Evolutionary conservation across 1,139 yeast species (phyloP).

Genomic region (Blastobotrys persicus): DNA sequence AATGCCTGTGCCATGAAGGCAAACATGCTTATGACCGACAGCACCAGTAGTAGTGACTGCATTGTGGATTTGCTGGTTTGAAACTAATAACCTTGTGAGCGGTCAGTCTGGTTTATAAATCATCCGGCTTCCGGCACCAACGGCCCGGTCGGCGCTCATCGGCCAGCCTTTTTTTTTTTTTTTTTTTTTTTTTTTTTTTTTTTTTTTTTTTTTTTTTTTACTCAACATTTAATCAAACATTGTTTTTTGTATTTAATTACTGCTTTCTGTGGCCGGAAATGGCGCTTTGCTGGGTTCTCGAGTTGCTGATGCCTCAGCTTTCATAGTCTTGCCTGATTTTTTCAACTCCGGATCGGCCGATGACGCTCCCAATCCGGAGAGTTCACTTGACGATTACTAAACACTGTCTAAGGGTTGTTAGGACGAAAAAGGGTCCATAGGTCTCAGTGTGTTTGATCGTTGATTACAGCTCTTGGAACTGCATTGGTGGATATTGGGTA

Average conservation of each 20-base stretch:
- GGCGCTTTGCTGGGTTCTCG: no score
- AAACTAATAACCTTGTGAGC: background rate
- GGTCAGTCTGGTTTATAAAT: background rate
- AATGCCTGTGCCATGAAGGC: constrained; percentile 2
- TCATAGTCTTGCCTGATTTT: no score
- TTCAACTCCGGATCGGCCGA: no score
- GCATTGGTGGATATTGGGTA: no score
- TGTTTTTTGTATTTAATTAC: background rate
- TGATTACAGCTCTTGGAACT: no score
- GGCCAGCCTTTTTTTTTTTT: background rate
- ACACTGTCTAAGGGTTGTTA: no score
- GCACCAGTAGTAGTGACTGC: background rate
- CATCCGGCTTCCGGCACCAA: background rate
- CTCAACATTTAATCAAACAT: background rate
- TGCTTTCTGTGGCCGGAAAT: no score
- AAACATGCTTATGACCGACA: background rate
- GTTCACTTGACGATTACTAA: no score
- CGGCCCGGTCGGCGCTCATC: background rate
- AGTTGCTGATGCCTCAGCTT: no score
- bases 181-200: background rate
- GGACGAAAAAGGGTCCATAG: no score
- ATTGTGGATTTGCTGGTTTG: background rate
- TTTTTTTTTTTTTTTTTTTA: constrained; percentile 1
- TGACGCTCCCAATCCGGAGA: no score
- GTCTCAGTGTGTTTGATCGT: no score